A percentile compares a stretch with the other conserved stretches of the same genome.
These are phyloP conservation scores for Vigna nakashimae DNA, from an alignment of 306 rosid species.

Conservation along the genomic window DNA sequence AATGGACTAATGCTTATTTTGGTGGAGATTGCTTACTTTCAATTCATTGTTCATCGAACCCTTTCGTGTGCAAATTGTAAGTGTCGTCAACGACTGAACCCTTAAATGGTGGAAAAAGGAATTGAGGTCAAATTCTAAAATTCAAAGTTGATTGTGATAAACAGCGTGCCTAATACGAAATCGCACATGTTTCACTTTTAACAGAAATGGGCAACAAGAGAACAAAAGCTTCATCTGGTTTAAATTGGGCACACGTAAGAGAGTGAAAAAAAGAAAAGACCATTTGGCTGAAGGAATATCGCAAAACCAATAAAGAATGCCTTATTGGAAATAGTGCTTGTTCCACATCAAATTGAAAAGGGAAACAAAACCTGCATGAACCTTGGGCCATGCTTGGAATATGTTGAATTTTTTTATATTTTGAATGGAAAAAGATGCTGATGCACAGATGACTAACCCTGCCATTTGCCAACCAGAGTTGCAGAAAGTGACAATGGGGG, in stretches of 20 bases:
- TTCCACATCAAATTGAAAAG: conserved; percentile 41
- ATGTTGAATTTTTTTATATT: conserved; percentile 25
- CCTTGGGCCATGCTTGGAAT: conserved; percentile 39
- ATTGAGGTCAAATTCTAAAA: conserved; percentile 36
- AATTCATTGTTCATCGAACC: conserved; percentile 38
- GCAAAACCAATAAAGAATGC: conserved; percentile 39
- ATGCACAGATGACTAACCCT: conserved; percentile 46
- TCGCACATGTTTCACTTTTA: conserved; percentile 18
- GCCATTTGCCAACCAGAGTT: conserved; percentile 46
- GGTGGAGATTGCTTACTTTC: background rate
- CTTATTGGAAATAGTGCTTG: conserved; percentile 39
- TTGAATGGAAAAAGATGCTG: conserved; percentile 52
- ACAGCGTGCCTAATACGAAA: conserved; percentile 40
- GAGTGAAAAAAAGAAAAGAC: background rate
- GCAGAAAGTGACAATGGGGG: conserved; percentile 49
- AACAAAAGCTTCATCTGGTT: conserved; percentile 36
- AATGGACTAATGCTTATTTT: conserved; percentile 10
- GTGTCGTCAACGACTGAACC: conserved; percentile 35
- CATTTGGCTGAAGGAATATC: conserved; percentile 36
- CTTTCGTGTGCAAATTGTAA: background rate
- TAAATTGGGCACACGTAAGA: conserved; percentile 39
- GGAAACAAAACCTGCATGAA: conserved; percentile 32
- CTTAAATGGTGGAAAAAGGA: conserved; percentile 21
- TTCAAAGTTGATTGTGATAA: conserved; percentile 45
- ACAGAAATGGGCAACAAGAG: background rate